Evolutionary conservation across 2,329 filamentous ascomycete genomes (phyloP), one percentile per base, ranked within the genome.

Genomic region (Cladosporium oxysporum): DNA sequence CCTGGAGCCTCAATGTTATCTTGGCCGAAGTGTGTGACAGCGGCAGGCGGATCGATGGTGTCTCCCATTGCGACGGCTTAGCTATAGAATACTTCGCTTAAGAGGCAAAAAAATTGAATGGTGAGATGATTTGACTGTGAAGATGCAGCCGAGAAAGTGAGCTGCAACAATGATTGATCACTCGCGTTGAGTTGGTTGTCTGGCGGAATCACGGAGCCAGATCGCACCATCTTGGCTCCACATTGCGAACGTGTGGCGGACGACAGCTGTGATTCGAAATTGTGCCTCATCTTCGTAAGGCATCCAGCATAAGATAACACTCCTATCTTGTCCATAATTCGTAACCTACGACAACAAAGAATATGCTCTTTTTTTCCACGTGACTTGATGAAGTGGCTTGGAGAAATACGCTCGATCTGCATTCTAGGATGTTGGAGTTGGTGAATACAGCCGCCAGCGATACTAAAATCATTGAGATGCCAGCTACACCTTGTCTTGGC

Each of bases 191-290:
- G 28, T 31, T 59, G 57, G 26, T 47, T 59, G 47, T 59, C 57
- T 59, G 35, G 33, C 33, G 35, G 57, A 26, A 41, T 28, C 16
- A 59, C 16, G 35, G 57, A 26, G 57, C 35, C 23, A 18, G 23
- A 63, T 63, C 50, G 61, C 61, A 55, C 50, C 49, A 63, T 63
- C n/a, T 44, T 14, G 33, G 61, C 61, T 63, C 61, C 61, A 63
- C 61, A 57, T 63, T 63, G 61, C 61, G 50, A 26, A 7, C 41
- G 41, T 47, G 41, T 21, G 41, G 41, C 41, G 50, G 29, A 62
- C 44, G 59, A 62, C 29, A 29, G 31, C 35, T 59, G 35, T 41
- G 23, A 29, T 44, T 21, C 29, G 29, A 21, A 37, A 37, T 29
- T 26, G 11, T 58, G 55, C 55, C 29, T 58, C 41, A 47, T n/a